A percentile compares a stretch with the other conserved stretches of the same genome.
These are phyloP conservation scores for Aspergillus olivimuriae DNA, from an alignment of 495 filamentous ascomycete genomes.

Conservation along the genomic window DNA sequence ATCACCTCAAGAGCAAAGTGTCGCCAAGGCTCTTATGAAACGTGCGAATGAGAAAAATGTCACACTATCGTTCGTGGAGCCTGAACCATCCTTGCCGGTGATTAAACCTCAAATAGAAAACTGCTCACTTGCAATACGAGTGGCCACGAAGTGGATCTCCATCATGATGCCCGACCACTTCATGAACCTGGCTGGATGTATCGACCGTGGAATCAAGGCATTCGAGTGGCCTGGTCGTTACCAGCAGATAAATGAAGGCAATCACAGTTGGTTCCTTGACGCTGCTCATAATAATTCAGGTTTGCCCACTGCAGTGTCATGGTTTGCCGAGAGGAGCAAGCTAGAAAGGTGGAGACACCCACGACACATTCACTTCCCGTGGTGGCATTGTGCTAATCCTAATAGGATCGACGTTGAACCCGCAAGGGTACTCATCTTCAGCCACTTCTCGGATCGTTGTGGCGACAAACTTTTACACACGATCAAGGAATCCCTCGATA, in stretches of 20 bases:
- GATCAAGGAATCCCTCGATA: not conserved
- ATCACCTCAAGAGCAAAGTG: not conserved
- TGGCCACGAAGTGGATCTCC: not conserved
- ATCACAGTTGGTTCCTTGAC: conserved; percentile 1
- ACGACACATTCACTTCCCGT: not conserved
- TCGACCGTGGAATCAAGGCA: not conserved
- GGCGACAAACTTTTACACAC: not conserved
- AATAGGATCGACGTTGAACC: not conserved
- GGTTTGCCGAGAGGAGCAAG: not conserved
- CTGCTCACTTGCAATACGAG: not conserved
- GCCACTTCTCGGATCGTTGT: not conserved
- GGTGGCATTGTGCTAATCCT: not conserved
- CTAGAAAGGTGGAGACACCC: not conserved
- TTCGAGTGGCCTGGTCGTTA: conserved; percentile 1
- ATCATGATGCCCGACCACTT: not conserved
- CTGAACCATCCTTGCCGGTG: not conserved
- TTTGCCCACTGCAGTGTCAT: not conserved
- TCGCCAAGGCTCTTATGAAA: not conserved
- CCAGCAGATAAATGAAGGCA: not conserved
- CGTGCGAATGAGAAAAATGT: conserved; percentile 1
- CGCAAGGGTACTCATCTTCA: not conserved
- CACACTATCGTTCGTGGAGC: not conserved
- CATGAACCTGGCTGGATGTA: not conserved
- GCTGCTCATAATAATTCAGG: conserved; percentile 1
- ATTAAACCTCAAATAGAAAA: not conserved